Evolutionary conservation across 2,329 filamentous ascomycete genomes (phyloP).

Genomic region (Colletotrichum melonis): DNA sequence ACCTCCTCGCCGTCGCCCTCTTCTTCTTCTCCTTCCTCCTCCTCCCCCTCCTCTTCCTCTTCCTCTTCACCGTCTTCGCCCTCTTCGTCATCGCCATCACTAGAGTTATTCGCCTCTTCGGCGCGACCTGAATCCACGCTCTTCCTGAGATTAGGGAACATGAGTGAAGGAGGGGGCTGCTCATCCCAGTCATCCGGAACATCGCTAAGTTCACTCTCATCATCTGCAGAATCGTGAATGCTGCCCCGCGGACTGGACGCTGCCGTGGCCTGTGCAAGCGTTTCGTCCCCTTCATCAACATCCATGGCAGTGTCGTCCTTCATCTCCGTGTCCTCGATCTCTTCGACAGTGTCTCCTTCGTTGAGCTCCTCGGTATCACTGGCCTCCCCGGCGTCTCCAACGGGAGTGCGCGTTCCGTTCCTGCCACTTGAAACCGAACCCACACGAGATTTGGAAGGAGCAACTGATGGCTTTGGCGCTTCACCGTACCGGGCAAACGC

Average conservation of each 20-base stretch:
- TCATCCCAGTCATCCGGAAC: conserved; percentile 69
- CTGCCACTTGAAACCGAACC: conserved; percentile 65
- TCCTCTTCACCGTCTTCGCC: conserved; percentile 34
- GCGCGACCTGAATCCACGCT: conserved; percentile 44
- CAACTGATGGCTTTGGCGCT: conserved; percentile 53
- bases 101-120: conserved; percentile 32
- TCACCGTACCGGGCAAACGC: conserved; percentile 64
- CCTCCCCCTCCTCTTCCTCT: conserved; percentile 34
- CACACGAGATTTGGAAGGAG: conserved; percentile 57
- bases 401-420: conserved; percentile 54
- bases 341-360: conserved; percentile 50
- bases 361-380: conserved; percentile 53
- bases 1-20: neutral
- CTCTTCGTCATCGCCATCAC: conserved; percentile 42
- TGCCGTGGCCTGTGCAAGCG: conserved; percentile 40
- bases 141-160: conserved; percentile 63
- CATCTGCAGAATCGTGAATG: conserved; percentile 73
- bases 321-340: conserved; percentile 34
- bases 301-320: conserved; percentile 39
- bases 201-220: conserved; percentile 77
- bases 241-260: conserved; percentile 67
- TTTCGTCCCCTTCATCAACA: conserved; percentile 39
- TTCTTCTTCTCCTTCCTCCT: conserved; percentile 34
- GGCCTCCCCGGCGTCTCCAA: conserved; percentile 43
- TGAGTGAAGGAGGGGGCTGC: conserved; percentile 62